Percentiles rank a stretch among this genome's conserved stretches.
phyloP scores from a whole-genome alignment of 164 flowering plant species.

The Vitis cinerea region DNA sequence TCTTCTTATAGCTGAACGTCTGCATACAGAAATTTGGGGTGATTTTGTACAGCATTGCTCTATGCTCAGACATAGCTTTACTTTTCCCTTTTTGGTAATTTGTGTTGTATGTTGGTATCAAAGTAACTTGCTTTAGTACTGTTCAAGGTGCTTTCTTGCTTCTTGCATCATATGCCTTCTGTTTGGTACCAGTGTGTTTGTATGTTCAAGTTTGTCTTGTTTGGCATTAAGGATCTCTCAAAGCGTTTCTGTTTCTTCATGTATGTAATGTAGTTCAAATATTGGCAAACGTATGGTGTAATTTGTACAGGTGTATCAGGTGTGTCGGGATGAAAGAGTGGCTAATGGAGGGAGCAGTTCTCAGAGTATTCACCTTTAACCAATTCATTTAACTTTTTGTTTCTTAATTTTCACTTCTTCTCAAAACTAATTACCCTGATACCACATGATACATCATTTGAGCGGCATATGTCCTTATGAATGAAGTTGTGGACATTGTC shows the following conservation, averaged over 20 bases:
- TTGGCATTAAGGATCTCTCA: background rate
- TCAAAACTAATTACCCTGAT: background rate
- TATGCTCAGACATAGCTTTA: no score
- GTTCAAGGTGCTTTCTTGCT: no score
- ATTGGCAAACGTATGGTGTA: background rate
- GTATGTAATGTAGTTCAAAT: background rate
- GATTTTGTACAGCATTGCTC: no score
- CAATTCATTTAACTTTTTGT: background rate
- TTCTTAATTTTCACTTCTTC: background rate
- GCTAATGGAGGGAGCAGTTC: constrained; percentile 26
- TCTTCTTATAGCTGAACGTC: no score
- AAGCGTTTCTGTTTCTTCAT: background rate
- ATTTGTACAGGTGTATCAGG: constrained; percentile 25
- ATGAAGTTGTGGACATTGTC: background rate
- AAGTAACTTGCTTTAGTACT: no score
- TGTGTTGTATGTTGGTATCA: no score
- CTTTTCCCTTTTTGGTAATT: no score
- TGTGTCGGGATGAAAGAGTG: constrained; percentile 22
- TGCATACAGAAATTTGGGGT: no score
- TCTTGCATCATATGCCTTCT: background rate
- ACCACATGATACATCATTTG: background rate
- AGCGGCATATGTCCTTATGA: background rate
- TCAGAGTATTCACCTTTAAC: constrained; percentile 37
- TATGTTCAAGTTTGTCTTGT: background rate
- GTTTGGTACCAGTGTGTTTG: background rate